phyloP scores from a whole-genome alignment of 108 stramenopile genomes.

The Phaeodactylum tricornutum region DNA sequence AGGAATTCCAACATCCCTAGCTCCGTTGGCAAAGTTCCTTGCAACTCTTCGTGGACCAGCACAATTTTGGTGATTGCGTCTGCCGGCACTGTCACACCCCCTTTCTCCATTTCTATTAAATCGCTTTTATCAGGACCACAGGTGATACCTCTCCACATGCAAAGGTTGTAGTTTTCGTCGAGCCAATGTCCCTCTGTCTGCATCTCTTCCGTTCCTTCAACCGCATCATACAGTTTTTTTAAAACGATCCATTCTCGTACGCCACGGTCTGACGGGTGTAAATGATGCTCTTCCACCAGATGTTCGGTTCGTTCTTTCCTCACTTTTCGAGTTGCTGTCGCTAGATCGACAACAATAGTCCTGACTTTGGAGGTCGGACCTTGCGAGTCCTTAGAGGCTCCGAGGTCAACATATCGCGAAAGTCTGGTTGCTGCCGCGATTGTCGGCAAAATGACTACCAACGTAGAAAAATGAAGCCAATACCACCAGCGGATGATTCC shows the following conservation, averaged over 20 bases:
- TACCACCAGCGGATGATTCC: too few relatives aligned
- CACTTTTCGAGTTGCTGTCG: too few relatives aligned
- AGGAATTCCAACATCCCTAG: slow-evolving; percentile 18
- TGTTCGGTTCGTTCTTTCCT: too few relatives aligned
- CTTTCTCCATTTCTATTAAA: not conserved
- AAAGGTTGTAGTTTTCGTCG: slow-evolving; percentile 11
- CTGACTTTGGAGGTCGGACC: too few relatives aligned
- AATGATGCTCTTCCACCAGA: too few relatives aligned
- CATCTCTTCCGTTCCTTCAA: slow-evolving; percentile 1
- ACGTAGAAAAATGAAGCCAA: too few relatives aligned
- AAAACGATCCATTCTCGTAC: not conserved
- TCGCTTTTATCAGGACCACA: slow-evolving; percentile 13
- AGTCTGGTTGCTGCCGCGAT: too few relatives aligned
- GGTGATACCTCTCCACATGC: slow-evolving; percentile 23
- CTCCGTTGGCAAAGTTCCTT: slow-evolving; percentile 17
- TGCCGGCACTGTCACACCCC: slow-evolving; percentile 3
- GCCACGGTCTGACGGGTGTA: too few relatives aligned
- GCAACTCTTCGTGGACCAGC: slow-evolving; percentile 9
- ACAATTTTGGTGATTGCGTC: slow-evolving; percentile 24
- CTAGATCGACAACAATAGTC: too few relatives aligned
- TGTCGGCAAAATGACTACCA: too few relatives aligned
- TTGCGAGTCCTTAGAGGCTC: too few relatives aligned
- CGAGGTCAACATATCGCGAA: too few relatives aligned
- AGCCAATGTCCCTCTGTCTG: slow-evolving; percentile 12
- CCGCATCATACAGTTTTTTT: not conserved